A percentile compares a stretch with the other conserved stretches of the same genome.
phyloP scores from a whole-genome alignment of 2,329 filamentous ascomycete species.

The Xylaria arbuscula region DNA sequence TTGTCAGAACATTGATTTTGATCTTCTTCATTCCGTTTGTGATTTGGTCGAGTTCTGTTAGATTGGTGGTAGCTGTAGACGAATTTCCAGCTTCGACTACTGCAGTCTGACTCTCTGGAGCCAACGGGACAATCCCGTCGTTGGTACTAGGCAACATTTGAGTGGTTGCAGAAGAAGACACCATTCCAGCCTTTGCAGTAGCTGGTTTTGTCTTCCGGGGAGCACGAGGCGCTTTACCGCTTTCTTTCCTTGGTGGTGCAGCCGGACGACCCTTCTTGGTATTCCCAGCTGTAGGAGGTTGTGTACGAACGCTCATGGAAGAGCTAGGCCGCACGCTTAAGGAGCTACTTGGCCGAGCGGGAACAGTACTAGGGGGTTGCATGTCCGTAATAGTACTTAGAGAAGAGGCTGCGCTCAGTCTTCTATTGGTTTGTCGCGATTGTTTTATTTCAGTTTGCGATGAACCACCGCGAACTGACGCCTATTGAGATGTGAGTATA shows the following conservation, averaged over 20 bases:
- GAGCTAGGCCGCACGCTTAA: constrained; percentile 57
- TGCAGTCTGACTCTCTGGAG: background rate
- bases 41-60: constrained; percentile 64
- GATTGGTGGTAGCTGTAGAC: constrained; percentile 7
- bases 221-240: constrained; percentile 48
- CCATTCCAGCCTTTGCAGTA: constrained; percentile 25
- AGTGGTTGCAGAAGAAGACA: constrained; percentile 30
- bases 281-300: constrained; percentile 55
- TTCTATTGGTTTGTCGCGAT: constrained; percentile 55
- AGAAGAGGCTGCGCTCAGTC: constrained; percentile 62
- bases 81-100: constrained; percentile 18
- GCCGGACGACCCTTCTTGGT: constrained; percentile 71
- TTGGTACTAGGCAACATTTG: constrained; percentile 20
- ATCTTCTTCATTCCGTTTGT: constrained; percentile 71
- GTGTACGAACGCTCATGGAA: constrained; percentile 55
- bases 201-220: constrained; percentile 53
- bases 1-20: constrained; percentile 70
- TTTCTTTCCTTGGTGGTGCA: constrained; percentile 58
- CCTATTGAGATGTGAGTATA: constrained; percentile 45
- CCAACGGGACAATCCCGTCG: constrained; percentile 2
- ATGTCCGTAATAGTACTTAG: constrained; percentile 47
- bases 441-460: constrained; percentile 45
- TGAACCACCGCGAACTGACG: constrained; percentile 51
- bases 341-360: constrained; percentile 55
- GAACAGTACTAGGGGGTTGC: constrained; percentile 30